Evolutionary conservation across 2,329 filamentous ascomycete species (phyloP).

Genomic region (Emergomyces pasteurianus): DNA sequence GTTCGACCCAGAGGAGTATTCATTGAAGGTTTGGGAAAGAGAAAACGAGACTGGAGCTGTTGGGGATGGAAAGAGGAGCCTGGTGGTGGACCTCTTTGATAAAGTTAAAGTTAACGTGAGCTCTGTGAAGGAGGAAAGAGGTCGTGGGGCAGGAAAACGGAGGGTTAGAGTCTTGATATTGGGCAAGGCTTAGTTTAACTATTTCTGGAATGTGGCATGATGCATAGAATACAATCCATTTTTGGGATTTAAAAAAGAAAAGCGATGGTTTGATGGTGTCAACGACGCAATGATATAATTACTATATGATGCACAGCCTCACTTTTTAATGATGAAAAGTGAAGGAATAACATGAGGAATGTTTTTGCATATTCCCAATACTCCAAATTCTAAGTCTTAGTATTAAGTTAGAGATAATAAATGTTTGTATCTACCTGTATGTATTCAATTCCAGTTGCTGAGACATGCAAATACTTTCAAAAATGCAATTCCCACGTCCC

Average conservation of each 20-base stretch:
- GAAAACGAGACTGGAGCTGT: constrained; percentile 36
- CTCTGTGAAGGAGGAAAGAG: constrained; percentile 75
- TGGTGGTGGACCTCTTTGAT: constrained; percentile 72
- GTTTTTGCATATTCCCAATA: background rate
- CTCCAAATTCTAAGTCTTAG: background rate
- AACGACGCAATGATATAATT: background rate
- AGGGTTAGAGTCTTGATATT: constrained; percentile 39
- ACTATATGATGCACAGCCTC: background rate
- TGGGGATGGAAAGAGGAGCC: constrained; percentile 29
- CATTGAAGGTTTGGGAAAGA: constrained; percentile 48
- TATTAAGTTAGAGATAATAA: background rate
- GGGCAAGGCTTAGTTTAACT: constrained; percentile 14
- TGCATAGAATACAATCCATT: background rate
- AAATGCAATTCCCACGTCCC: background rate
- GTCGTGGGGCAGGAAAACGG: constrained; percentile 75
- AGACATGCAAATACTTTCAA: background rate
- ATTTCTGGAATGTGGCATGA: background rate
- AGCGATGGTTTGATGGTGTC: too few relatives aligned
- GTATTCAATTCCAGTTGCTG: background rate
- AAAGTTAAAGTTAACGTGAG: constrained; percentile 81
- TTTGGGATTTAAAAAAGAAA: background rate
- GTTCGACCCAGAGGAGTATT: constrained; percentile 80
- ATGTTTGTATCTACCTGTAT: background rate
- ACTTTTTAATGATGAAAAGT: background rate
- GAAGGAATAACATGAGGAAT: background rate